These are phyloP conservation scores for Forsythia suspensa DNA, from an alignment of 257 asterid species.

Conservation along the genomic window DNA sequence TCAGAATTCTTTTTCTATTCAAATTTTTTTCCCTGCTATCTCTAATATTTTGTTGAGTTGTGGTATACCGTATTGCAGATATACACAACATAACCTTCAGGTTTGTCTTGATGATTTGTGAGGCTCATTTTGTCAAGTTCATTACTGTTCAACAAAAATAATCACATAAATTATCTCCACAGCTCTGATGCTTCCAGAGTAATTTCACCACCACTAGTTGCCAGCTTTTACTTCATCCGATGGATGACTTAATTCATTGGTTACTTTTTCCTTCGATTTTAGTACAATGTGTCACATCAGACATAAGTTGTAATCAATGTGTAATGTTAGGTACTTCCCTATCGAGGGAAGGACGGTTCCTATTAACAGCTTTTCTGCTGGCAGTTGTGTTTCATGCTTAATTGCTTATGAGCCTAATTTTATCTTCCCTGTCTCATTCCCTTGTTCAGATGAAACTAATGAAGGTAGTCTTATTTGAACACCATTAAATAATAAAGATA, in stretches of 20 bases:
- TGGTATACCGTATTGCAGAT: too few species aligned
- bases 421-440: neutral
- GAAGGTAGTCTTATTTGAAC: neutral
- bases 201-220: neutral
- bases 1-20: neutral
- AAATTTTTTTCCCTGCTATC: neutral
- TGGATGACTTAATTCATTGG: neutral
- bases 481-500: neutral
- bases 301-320: neutral
- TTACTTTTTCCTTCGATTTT: neutral
- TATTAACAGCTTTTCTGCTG: neutral
- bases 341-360: neutral
- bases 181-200: neutral
- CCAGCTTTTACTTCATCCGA: neutral
- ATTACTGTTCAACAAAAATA: neutral
- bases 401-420: neutral
- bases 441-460: neutral
- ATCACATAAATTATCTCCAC: neutral
- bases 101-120: neutral
- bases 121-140: neutral
- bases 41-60: neutral
- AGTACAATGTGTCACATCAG: neutral
- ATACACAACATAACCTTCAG: neutral
- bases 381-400: constrained; percentile 2
- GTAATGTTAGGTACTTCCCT: neutral